Evolutionary conservation across 495 filamentous ascomycete genomes (phyloP), one percentile per base, ranked within the genome.

Genomic region (Aspergillus sclerotiicarbonarius): DNA sequence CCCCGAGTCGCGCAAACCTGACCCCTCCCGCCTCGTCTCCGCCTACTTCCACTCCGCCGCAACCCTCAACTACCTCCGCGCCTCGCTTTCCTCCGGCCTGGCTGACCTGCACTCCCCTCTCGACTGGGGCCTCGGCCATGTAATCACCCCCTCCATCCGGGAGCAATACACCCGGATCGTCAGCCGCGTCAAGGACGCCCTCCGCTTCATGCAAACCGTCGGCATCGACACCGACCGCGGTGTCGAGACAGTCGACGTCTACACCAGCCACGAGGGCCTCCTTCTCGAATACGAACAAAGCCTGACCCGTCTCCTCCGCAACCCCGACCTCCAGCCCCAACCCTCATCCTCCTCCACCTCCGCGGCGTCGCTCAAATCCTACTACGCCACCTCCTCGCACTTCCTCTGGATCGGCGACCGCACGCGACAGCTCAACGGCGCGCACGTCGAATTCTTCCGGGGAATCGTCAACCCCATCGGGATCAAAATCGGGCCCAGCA

Each of bases 391-490:
- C 0, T 94, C 90, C n/a, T 89, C 90, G 0, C 95, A 98, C 71
- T 97, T 98, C 76, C 80, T 98, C 65, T 98, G 94, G 94, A 93
- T 98, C 67, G 94, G 94, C 29, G 94, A 98, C 72, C 89, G 94
- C 54, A 98, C 94, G 1, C 85, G 94, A 31, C 93, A 97, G 67
- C 79, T 97, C 25, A 85, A 91, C 72, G 89, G 90, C 59, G 95
- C 90, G 0, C 94, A 98, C 72, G 85, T 98, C 57, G 94, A 98
- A 76, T 98, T 91, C 79, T 96, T 98, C 82, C 89, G 94, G 35
- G 94, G 94, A 35, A 87, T 98, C 62, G 86, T 89, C 63, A 98
- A 98, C 71, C 94, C 94, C 0, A 88, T 98, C 61, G 94, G 94
- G 15, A 88, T 98, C 66, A 98, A 98, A 73, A 88, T 98, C 51